These are phyloP conservation scores for Melampsora larici-populina DNA, from an alignment of 1,284 basidiomycete genomes.

Conservation along the genomic window DNA sequence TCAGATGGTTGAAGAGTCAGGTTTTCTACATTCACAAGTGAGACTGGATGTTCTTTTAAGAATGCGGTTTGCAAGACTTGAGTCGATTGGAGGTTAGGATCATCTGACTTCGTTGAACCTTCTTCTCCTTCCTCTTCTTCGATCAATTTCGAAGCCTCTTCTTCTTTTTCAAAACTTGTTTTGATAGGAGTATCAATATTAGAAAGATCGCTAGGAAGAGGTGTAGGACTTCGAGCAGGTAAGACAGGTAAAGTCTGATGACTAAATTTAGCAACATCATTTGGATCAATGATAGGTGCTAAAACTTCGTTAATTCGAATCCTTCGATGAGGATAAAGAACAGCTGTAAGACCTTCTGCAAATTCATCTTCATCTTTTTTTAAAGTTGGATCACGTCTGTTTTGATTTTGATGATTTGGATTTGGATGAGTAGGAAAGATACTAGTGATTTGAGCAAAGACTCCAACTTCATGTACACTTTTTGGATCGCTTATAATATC, in stretches of 20 bases:
- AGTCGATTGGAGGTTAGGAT: conserved; percentile 46
- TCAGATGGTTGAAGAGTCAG: conserved; percentile 73
- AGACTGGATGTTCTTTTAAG: conserved; percentile 82
- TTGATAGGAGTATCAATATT: background rate
- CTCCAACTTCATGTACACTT: conserved; percentile 88
- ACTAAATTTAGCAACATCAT: conserved; percentile 38
- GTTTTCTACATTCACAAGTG: conserved; percentile 86
- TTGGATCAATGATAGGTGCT: conserved; percentile 48
- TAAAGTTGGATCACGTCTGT: conserved; percentile 60
- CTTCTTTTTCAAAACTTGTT: conserved; percentile 7
- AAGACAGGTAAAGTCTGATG: conserved; percentile 44
- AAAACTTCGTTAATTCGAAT: conserved; percentile 83
- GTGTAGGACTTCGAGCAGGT: conserved; percentile 10
- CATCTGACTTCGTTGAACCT: conserved; percentile 3
- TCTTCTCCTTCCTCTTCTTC: conserved; percentile 15
- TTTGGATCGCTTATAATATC: conserved; percentile 86
- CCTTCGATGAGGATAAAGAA: conserved; percentile 89
- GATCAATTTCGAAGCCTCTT: background rate
- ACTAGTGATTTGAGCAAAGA: conserved; percentile 96
- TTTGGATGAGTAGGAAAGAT: conserved; percentile 69
- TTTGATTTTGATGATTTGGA: conserved; percentile 53
- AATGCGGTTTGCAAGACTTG: conserved; percentile 79
- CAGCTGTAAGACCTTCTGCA: conserved; percentile 88
- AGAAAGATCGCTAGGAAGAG: conserved; percentile 13
- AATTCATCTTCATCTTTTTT: conserved; percentile 55